A percentile compares a stretch with the other conserved stretches of the same genome.
Conservation (phyloP, 2,329 filamentous ascomycete species). For the Bipolaris bicolor region DNA sequence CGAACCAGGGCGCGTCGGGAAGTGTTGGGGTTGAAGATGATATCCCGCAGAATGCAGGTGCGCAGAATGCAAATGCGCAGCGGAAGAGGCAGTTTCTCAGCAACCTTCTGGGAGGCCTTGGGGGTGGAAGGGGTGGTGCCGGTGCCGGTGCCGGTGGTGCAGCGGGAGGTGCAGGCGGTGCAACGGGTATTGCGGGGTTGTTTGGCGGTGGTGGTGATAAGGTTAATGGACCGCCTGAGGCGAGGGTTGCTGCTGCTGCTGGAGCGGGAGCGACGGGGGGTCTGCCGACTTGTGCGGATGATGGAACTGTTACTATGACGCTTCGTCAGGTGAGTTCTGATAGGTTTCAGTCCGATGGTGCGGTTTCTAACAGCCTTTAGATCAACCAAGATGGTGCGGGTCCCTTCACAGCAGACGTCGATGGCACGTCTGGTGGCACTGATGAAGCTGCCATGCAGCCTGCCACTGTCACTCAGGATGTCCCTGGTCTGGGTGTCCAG, state of each 20-base stretch:
- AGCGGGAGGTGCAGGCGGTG: constrained; percentile 28
- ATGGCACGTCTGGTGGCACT: constrained; percentile 68
- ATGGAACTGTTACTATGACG: constrained; percentile 67
- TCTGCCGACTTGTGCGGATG: constrained; percentile 65
- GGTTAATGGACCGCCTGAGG: constrained; percentile 56
- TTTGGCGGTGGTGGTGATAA: constrained; percentile 56
- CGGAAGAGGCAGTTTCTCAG: constrained; percentile 43
- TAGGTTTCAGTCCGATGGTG: neutral
- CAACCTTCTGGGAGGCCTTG: constrained; percentile 42
- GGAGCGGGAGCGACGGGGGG: constrained; percentile 62
- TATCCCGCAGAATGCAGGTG: constrained; percentile 21
- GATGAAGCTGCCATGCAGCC: constrained; percentile 65
- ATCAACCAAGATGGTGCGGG: constrained; percentile 75
- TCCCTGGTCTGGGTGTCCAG: constrained; percentile 63
- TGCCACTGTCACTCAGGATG: constrained; percentile 65
- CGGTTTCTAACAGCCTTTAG: constrained; percentile 15
- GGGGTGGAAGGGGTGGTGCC: constrained; percentile 21
- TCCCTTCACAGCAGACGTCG: constrained; percentile 65
- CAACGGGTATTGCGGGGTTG: constrained; percentile 40
- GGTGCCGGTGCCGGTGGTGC: constrained; percentile 32
- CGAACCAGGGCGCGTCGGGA: constrained; percentile 40
- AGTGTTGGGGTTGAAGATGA: constrained; percentile 44
- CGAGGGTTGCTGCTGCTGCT: constrained; percentile 59
- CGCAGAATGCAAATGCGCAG: neutral
- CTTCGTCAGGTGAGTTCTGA: constrained; percentile 60